Base-by-base conservation (phyloP, 495 filamentous ascomycete species). In the Aspergillus affinis region DNA sequence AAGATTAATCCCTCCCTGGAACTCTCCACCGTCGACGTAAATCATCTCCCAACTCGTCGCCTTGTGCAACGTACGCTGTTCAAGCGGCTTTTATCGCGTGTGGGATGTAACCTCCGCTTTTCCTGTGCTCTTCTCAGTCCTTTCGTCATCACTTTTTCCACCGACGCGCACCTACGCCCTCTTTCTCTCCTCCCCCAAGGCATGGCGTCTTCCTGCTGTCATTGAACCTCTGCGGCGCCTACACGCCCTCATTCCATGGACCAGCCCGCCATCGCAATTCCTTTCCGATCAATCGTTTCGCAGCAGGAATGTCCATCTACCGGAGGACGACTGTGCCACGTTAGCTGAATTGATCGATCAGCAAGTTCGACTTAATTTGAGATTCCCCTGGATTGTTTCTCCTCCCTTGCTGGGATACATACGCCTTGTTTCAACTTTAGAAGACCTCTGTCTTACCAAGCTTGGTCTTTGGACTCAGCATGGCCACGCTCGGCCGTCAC, bases 401-500 rank as follows among this genome's bases (percentile, higher is more conserved):
- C 46, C 46, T 48, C 46, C 57, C 46, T 55, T 61, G 45, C 27
- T 32, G 41, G 29, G 49, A 27, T 19, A 51, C 36, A 41, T 41
- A 41, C 36, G 36, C 36, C 36, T 41, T 41, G 36, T 41, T 41
- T 41, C 36, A 41, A 41, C 36, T 17, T 41, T 41, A 17, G 15
- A 10, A 41, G 36, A 41, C 36, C 9, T 41, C 36, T 41, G 12
- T 41, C 41, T 50, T 29, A 19, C 32, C 32, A 29, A 13, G 23
- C 23, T 27, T 27, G 20, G 6, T 13, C 10, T 26, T 15, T 10
- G 26, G 23, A n/a, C 48, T 62, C 56, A 68, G 58, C 30, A 77
- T 78, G 75, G 69, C 69, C 52, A 65, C 66, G 17, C 58, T 62
- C 6, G 72, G 67, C 57, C 53, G 64, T 55, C 61, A 68, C 52